Percentiles rank a stretch among this genome's conserved stretches.
Conservation (phyloP, 306 rosid genomes). For the Adenanthera pavonina region DNA sequence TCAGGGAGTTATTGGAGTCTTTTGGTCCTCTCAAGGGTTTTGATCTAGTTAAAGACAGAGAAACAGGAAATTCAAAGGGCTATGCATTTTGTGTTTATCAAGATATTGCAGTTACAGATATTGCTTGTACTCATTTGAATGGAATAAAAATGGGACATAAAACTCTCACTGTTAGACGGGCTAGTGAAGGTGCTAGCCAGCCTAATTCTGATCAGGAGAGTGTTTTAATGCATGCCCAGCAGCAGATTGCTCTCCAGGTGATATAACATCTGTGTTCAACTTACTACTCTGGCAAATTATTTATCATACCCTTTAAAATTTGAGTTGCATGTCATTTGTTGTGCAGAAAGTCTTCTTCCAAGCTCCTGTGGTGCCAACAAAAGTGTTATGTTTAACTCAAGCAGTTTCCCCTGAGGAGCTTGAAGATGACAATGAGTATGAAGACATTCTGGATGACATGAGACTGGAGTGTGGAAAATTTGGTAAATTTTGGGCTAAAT, state of each 20-base stretch:
- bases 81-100: conserved; percentile 99
- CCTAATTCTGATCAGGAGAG: conserved; percentile 97
- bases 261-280: background rate
- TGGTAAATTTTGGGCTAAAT: conserved; percentile 49
- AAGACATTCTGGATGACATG: conserved; percentile 93
- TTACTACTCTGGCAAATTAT: no score
- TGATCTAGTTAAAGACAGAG: conserved; percentile 97
- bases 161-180: conserved; percentile 97
- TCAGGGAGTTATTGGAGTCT: conserved; percentile 91
- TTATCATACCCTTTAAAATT: no score
- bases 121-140: conserved; percentile 96
- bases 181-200: conserved; percentile 94
- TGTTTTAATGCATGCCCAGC: conserved; percentile 91
- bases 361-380: conserved; percentile 75
- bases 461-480: conserved; percentile 87
- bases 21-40: conserved; percentile 97
- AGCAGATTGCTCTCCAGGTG: conserved; percentile 96
- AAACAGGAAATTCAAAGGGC: conserved; percentile 97
- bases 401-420: conserved; percentile 88
- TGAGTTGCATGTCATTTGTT: conserved; percentile 22
- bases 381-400: conserved; percentile 85
- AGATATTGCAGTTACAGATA: conserved; percentile 97
- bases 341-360: conserved; percentile 86
- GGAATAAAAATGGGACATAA: conserved; percentile 99
- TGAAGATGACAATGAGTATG: conserved; percentile 86